These are phyloP conservation scores for Fusarium pininemorale DNA, from an alignment of 2,329 filamentous ascomycete species.

Conservation along the genomic window DNA sequence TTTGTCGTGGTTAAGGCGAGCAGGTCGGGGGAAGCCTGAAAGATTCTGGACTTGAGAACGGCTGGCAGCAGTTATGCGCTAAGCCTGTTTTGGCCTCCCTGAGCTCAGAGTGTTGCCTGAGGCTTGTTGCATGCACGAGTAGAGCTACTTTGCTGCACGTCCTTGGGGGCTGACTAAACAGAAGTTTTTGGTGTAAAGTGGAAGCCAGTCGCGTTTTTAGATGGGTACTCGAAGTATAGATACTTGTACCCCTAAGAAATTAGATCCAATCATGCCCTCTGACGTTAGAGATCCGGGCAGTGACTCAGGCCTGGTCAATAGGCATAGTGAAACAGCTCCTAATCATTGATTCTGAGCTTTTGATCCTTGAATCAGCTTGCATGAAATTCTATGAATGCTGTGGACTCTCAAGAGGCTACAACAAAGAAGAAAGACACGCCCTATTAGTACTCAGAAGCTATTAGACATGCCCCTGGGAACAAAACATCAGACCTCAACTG, in stretches of 20 bases:
- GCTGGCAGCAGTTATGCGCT: constrained; percentile 44
- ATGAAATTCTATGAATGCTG: constrained; percentile 12
- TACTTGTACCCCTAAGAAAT: constrained; percentile 22
- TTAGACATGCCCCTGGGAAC: background rate
- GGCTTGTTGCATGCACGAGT: constrained; percentile 18
- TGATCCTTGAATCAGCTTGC: constrained; percentile 8
- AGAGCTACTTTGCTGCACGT: constrained; percentile 26
- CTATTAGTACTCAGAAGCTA: background rate
- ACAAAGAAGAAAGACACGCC: background rate
- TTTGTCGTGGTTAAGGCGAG: constrained; percentile 57
- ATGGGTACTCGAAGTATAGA: constrained; percentile 20
- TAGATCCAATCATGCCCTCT: constrained; percentile 18
- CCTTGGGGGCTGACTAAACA: constrained; percentile 41
- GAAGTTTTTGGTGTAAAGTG: background rate
- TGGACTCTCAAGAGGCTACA: background rate
- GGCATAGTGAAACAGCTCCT: constrained; percentile 21
- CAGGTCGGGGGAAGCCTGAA: constrained; percentile 51
- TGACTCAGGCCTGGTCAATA: constrained; percentile 33
- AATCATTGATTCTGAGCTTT: constrained; percentile 23
- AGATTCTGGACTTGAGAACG: constrained; percentile 56
- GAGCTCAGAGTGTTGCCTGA: constrained; percentile 38
- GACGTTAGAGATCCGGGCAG: constrained; percentile 30
- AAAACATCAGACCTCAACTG: background rate
- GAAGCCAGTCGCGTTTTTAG: background rate
- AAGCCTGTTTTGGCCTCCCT: constrained; percentile 31